Evolutionary conservation across 768 basidiomycete genomes (phyloP), one percentile per base, ranked within the genome.

Genomic region (Panaeolus papilionaceus): DNA sequence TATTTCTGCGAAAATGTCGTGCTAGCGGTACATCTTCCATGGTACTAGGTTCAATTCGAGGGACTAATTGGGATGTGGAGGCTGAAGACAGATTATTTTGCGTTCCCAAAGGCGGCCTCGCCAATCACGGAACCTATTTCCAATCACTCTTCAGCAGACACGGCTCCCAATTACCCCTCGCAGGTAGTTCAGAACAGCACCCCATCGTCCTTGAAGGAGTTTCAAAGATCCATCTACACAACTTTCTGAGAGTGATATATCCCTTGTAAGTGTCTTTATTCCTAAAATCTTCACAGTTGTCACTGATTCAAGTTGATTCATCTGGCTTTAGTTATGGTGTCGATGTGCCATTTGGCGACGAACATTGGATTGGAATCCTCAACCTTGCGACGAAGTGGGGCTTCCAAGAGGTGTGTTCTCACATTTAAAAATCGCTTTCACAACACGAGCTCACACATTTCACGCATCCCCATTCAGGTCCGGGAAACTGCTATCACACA

Each of bases 1-100:
- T 47, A 47, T 16, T 47, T 47, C 45, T 47, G 45, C 45, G 45
- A 47, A 18, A 47, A 9, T 20, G 45, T 47, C 3, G n/a, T 20
- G 2, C 5, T 47, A 4, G 18, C 3, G 45, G 45, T 47, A n/a
- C 16, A 8, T 20, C 3, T n/a, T n/a, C n/a, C n/a, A n/a, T n/a
- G n/a, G n/a, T n/a, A n/a, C n/a, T n/a, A n/a, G n/a, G n/a, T n/a
- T n/a, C n/a, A n/a, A n/a, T n/a, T n/a, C n/a, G n/a, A n/a, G n/a
- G n/a, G n/a, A n/a, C n/a, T n/a, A n/a, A n/a, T n/a, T n/a, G 3
- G 3, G 16, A 4, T 11, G 2, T 5, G 11, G 6, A 71, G 70
- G 68, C 69, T 3, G 66, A 71, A 58, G 64, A 66, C 20, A 64
- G 61, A 10, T 7, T 69, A 6, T 71, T 71, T 42, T 62, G 67